Conservation (phyloP, 306 rosid genomes). For the Canavalia gladiata region DNA sequence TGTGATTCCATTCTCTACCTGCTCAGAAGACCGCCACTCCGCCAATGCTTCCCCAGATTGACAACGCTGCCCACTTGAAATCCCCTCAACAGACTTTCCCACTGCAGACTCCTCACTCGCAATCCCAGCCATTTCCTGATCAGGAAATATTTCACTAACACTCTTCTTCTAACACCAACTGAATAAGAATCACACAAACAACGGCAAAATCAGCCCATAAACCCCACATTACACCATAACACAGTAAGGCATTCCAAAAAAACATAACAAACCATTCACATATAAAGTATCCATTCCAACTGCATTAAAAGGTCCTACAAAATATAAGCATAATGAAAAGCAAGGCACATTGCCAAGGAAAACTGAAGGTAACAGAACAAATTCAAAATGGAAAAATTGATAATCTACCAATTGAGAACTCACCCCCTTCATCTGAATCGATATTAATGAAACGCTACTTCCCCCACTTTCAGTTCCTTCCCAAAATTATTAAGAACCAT, state of each 20-base stretch:
- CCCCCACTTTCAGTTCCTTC: constrained; percentile 17
- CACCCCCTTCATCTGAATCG: constrained; percentile 26
- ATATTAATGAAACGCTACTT: constrained; percentile 28
- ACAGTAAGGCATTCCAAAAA: constrained; percentile 27
- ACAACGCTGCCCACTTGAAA: constrained; percentile 78
- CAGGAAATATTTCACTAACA: constrained; percentile 54
- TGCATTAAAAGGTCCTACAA: constrained; percentile 7
- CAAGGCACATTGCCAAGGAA: constrained; percentile 36
- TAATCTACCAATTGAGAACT: constrained; percentile 32
- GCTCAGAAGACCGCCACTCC: constrained; percentile 95
- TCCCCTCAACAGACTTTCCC: constrained; percentile 78
- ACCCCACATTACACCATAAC: constrained; percentile 38
- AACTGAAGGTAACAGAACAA: constrained; percentile 30
- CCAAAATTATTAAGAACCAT: constrained; percentile 32
- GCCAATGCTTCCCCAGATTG: constrained; percentile 92
- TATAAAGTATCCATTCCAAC: constrained; percentile 15
- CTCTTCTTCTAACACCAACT: constrained; percentile 55
- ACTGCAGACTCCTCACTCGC: constrained; percentile 80
- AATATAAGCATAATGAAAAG: constrained; percentile 5
- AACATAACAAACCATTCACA: not conserved
- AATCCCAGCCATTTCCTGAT: constrained; percentile 84
- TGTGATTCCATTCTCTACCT: constrained; percentile 92
- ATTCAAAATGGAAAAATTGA: constrained; percentile 16
- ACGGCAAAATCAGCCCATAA: constrained; percentile 38
- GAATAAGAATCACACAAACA: constrained; percentile 43